Base-by-base conservation (phyloP, 306 rosid species). In the Lupinus albus region DNA sequence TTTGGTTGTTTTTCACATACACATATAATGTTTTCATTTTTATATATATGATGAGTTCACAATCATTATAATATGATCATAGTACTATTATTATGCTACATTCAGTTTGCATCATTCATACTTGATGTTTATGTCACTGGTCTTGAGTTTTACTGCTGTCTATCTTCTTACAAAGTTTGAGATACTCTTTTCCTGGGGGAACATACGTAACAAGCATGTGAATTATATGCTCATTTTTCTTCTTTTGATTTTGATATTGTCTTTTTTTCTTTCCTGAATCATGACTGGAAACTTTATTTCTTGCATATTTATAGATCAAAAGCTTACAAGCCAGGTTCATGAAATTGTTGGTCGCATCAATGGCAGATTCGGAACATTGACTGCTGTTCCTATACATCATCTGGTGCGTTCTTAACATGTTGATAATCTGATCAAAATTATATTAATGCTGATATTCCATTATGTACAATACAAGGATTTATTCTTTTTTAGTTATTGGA, bases 301-400 rank as follows among this genome's bases (percentile, higher is more conserved):
- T 57, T 82, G 61, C 80, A 70, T 85, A 60, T 75, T 52, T 56
- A 61, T 91, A 91, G 97, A 91, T 77, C 97, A 91, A 72, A 91
- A 91, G 76, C 92, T 91, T 28, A 91, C 97, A 49, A 91, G 97
- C 75, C 95, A 91, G 81, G 97, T 91, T 64, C 97, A 91, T 86
- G 97, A 91, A 82, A 88, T 91, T 78, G 95, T 91, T 78, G 95
- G 97, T 25, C 91, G 97, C 72, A 91, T 91, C 55, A 91, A 91
- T 78, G 97, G 97, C 20, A 79, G 95, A 81, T 91, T 91, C 45
- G 97, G 97, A 72, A 57, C 89, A 20, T 67, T 91, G 80, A 80
- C 85, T 25, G 70, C 97, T 45, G 97, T 91, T 75, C 97, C 97
- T 12, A 91, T 91, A 77, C 97, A 91, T 81, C 97, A 91, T 70